These are phyloP conservation scores for Diaporthe nobilis DNA, from an alignment of 2,329 filamentous ascomycete species.

Conservation along the genomic window DNA sequence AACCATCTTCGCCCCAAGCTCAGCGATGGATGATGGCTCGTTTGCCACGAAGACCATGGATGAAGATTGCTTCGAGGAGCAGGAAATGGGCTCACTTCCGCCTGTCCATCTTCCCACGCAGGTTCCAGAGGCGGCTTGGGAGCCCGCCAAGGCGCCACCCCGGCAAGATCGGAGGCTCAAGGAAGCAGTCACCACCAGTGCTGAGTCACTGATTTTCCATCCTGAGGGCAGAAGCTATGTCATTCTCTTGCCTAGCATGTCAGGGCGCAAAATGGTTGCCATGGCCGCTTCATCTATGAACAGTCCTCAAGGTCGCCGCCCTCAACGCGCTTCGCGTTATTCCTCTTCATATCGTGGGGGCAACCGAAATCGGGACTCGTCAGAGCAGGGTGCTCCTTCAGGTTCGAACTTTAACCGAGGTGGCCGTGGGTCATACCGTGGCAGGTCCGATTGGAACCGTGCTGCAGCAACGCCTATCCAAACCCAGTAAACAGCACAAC, in stretches of 20 bases:
- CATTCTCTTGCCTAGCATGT: conserved; percentile 60
- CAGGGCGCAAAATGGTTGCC: conserved; percentile 54
- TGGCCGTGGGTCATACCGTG: conserved; percentile 57
- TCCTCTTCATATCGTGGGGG: conserved; percentile 42
- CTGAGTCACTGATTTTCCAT: conserved; percentile 59
- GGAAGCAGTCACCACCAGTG: conserved; percentile 60
- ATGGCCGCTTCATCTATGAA: conserved; percentile 52
- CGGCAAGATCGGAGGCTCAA: conserved; percentile 67
- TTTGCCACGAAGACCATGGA: conserved; percentile 77
- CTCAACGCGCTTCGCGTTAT: conserved; percentile 41
- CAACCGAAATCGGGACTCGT: conserved; percentile 45
- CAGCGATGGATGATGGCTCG: conserved; percentile 54
- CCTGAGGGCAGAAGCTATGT: conserved; percentile 55
- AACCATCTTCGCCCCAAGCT: conserved; percentile 46
- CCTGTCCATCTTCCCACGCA: conserved; percentile 76
- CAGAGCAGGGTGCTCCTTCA: conserved; percentile 47
- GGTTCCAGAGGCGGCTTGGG: conserved; percentile 74
- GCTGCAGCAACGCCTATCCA: conserved; percentile 44
- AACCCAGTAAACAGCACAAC: conserved; percentile 42
- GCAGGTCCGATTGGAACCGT: conserved; percentile 60
- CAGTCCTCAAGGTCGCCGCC: conserved; percentile 51
- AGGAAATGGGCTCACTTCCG: conserved; percentile 84
- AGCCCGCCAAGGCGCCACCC: conserved; percentile 69
- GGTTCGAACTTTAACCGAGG: conserved; percentile 48
- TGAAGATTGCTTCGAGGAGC: conserved; percentile 85